Evolutionary conservation across 441 rosid species (phyloP).

Genomic region (Croton setiger): DNA sequence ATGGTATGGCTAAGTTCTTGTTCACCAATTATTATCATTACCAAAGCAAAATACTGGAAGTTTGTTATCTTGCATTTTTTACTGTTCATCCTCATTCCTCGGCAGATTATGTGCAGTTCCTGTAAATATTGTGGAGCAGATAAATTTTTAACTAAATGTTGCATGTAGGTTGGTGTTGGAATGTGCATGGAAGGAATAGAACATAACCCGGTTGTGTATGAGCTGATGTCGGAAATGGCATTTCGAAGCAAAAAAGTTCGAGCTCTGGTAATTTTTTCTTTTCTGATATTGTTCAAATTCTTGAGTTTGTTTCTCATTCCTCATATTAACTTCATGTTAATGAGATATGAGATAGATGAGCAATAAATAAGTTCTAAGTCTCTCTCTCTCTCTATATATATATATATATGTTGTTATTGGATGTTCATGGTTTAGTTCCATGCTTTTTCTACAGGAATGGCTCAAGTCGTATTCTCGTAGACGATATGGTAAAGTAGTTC

Average conservation of each 20-base stretch:
- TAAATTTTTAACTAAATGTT: conserved; percentile 19
- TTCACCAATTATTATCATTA: background rate
- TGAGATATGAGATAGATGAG: background rate
- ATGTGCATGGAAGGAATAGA: conserved; percentile 99
- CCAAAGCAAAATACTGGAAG: background rate
- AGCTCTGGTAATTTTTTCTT: conserved; percentile 49
- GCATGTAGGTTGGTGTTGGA: conserved; percentile 85
- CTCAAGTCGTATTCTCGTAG: conserved; percentile 67
- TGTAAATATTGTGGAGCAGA: background rate
- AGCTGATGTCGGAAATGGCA: conserved; percentile 96
- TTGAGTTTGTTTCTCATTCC: background rate
- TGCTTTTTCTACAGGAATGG: conserved; percentile 61
- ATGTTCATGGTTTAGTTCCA: conserved; percentile 10
- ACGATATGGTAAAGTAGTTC: conserved; percentile 78
- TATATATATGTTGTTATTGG: background rate
- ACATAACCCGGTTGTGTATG: conserved; percentile 94
- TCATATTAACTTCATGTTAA: background rate
- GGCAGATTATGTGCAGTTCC: conserved; percentile 5
- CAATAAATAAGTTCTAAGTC: background rate
- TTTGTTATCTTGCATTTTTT: conserved; percentile 10
- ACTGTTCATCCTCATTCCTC: background rate
- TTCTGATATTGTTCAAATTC: conserved; percentile 9
- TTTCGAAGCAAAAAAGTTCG: conserved; percentile 68
- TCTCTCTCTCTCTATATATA: no score
- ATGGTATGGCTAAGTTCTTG: conserved; percentile 51